These are phyloP conservation scores for Strobilomyces echinocephalus DNA, from an alignment of 768 basidiomycete genomes.

Conservation along the genomic window DNA sequence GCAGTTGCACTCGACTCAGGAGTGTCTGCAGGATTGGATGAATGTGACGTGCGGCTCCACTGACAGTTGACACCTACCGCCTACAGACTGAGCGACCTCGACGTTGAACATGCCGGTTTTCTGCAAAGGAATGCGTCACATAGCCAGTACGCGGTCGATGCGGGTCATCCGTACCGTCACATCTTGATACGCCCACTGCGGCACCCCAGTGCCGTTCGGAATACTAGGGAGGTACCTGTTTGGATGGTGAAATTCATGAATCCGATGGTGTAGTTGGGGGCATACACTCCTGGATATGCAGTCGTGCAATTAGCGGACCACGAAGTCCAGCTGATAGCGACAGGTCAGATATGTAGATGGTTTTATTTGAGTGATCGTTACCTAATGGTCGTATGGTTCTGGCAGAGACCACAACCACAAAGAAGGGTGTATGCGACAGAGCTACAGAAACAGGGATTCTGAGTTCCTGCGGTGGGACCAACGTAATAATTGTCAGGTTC, in stretches of 20 bases:
- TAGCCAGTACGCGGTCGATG: background rate
- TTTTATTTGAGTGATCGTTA: conserved; percentile 13
- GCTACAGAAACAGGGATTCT: conserved; percentile 47
- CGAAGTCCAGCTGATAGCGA: conserved; percentile 40
- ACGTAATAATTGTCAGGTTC: conserved; percentile 28
- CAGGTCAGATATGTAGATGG: conserved; percentile 1
- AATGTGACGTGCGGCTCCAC: background rate
- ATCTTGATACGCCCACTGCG: conserved; percentile 60
- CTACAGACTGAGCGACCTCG: background rate
- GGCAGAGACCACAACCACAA: conserved; percentile 49
- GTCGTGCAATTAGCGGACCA: conserved; percentile 47
- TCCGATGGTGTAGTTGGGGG: background rate
- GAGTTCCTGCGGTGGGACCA: conserved; percentile 28
- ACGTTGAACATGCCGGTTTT: background rate
- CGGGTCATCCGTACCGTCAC: background rate
- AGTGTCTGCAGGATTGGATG: conserved; percentile 23
- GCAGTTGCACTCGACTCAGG: conserved; percentile 38
- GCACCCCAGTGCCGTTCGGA: conserved; percentile 40
- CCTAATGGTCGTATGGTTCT: conserved; percentile 19
- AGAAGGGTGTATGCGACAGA: conserved; percentile 52
- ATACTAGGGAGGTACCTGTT: no score
- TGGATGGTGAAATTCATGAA: background rate
- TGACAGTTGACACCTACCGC: background rate
- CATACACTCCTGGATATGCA: conserved; percentile 29
- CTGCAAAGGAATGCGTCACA: conserved; percentile 20